Conservation (phyloP, 2,329 filamentous ascomycete genomes). For the Byssothecium circinans region DNA sequence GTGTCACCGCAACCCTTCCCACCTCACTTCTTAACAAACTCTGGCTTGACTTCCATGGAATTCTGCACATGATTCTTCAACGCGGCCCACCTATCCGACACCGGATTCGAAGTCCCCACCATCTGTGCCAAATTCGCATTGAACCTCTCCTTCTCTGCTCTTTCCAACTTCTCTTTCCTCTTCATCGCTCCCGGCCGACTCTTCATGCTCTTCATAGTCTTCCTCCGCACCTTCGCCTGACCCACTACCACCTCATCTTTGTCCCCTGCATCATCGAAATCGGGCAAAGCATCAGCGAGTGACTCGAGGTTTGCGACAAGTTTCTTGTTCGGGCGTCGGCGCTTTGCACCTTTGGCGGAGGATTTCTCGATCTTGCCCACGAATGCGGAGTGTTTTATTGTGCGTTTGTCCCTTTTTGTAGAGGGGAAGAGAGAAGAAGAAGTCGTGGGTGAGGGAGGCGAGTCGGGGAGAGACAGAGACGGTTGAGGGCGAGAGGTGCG, state of each 20-base stretch:
- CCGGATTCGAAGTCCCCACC: conserved; percentile 39
- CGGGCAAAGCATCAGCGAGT: conserved; percentile 79
- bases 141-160: conserved; percentile 80
- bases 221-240: conserved; percentile 69
- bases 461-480: conserved; percentile 34
- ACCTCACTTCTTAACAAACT: conserved; percentile 55
- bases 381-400: conserved; percentile 79
- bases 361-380: conserved; percentile 73
- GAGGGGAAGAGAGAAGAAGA: conserved; percentile 60
- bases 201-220: conserved; percentile 74
- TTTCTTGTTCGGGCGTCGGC: conserved; percentile 73
- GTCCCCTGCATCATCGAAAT: conserved; percentile 48
- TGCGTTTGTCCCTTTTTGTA: conserved; percentile 80
- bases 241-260: conserved; percentile 36
- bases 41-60: conserved; percentile 86
- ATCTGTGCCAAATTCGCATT: conserved; percentile 79
- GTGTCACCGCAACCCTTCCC: neutral
- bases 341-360: conserved; percentile 59
- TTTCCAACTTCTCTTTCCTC: conserved; percentile 78
- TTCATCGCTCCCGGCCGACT: conserved; percentile 78
- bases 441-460: conserved; percentile 12
- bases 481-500: conserved; percentile 25
- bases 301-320: conserved; percentile 73
- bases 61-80: conserved; percentile 80
- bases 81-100: conserved; percentile 68